Base-by-base conservation (phyloP, 1,284 basidiomycete species). In the Ustilago nuda region DNA sequence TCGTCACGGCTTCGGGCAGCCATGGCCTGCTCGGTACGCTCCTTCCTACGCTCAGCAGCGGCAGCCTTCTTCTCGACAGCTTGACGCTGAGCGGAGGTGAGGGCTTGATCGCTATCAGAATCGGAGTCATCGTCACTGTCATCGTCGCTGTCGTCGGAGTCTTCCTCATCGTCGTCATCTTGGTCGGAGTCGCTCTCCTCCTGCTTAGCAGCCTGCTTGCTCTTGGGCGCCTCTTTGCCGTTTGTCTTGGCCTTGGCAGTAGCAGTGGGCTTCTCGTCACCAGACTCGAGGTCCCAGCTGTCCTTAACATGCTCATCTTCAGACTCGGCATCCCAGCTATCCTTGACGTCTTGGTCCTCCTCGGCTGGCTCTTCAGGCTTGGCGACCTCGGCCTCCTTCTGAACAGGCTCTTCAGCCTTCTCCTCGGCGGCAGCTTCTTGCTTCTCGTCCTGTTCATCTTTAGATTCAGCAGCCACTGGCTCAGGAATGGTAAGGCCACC, bases 1-100 rank as follows among this genome's bases (percentile, higher is more conserved):
- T 99, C 88, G 82, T 98, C 94, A 86, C 93, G 95, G 86, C 88
- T 94, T 64, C 94, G 89, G 6, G 92, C 93, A 37, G 95, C 94
- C 78, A 97, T 87, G 8, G 96, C 95, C 36, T 91, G 92, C 86
- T 94, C 92, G 83, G 92, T 92, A 8, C 92, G 92, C 81, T 94
- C 93, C 61, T 91, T 90, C 61, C 93, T 90, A 48, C 94, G 90
- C 41, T 91, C 91, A 52, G 92, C 92, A 11, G 95, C 94, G 76
- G 94, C 92, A 0, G 91, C 92, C 87, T 96, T 98, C 77, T 89
- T 88, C 86, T 93, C 89, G 52, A 91, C 92, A 13, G 91, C 90
- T 85, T 92, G 88, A 68, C 89, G 89, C 74, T 87, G 83, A 12
- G 85, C 82, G 11, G 79, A 72, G 3, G 87, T 87, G 46, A 87